A percentile compares a stretch with the other conserved stretches of the same genome.
These are phyloP conservation scores for Phylloporus arenicola DNA, from an alignment of 768 basidiomycete species.

Conservation along the genomic window DNA sequence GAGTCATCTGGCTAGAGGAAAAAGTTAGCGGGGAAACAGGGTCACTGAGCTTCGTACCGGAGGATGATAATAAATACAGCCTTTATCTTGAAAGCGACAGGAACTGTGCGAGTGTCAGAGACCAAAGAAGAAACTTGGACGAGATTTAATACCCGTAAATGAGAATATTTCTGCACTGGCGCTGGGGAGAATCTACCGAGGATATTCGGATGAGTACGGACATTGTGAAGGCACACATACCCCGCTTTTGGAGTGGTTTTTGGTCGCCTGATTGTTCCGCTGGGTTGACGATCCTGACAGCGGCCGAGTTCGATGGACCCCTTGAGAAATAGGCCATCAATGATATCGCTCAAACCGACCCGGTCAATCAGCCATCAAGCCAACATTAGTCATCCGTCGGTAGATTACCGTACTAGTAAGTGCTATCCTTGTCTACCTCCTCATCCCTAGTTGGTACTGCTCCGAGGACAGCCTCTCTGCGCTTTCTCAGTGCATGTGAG, in stretches of 20 bases:
- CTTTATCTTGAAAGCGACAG: slow-evolving; percentile 84
- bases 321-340: slow-evolving; percentile 68
- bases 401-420: slow-evolving; percentile 15
- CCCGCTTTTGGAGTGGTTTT: slow-evolving; percentile 48
- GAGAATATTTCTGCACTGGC: slow-evolving; percentile 85
- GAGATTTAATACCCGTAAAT: slow-evolving; percentile 70
- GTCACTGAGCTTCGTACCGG: slow-evolving; percentile 37
- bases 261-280: slow-evolving; percentile 36
- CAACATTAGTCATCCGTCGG: slow-evolving; percentile 20
- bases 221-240: slow-evolving; percentile 33
- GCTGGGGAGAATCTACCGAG: slow-evolving; percentile 56
- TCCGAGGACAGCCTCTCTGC: slow-evolving; percentile 44
- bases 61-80: slow-evolving; percentile 81
- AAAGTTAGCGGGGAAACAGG: slow-evolving; percentile 10
- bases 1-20: slow-evolving; percentile 16
- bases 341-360: slow-evolving; percentile 1
- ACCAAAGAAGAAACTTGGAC: neutral
- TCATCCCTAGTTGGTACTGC: slow-evolving; percentile 5
- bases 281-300: slow-evolving; percentile 71
- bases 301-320: slow-evolving; percentile 50
- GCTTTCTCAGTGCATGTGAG: slow-evolving; percentile 55
- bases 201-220: slow-evolving; percentile 2
- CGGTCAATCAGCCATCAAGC: neutral
- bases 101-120: slow-evolving; percentile 40
- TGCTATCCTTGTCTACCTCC: neutral